Evolutionary conservation across 164 flowering plant genomes (phyloP).

Genomic region (Macadamia tetraphylla): DNA sequence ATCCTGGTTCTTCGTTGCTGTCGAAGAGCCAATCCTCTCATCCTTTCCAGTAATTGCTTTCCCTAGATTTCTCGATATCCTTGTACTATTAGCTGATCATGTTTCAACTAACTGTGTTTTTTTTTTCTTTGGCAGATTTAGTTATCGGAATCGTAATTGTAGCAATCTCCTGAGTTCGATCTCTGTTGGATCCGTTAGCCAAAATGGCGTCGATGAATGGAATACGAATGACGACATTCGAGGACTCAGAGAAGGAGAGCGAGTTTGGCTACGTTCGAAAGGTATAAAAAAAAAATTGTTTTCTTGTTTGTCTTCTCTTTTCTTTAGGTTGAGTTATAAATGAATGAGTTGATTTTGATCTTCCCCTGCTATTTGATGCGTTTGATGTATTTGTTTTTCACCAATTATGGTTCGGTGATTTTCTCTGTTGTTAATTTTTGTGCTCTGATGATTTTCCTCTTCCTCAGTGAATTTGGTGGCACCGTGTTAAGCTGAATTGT

Average conservation of each 20-base stretch:
- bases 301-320: background rate
- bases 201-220: slow-evolving; percentile 73
- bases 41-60: background rate
- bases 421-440: background rate
- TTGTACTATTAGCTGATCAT: slow-evolving; percentile 3
- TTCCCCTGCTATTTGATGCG: background rate
- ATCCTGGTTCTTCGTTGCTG: slow-evolving; percentile 12
- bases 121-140: background rate
- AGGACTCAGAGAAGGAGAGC: slow-evolving; percentile 95
- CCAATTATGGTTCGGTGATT: background rate
- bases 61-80: background rate
- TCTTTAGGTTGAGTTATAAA: background rate
- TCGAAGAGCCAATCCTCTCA: slow-evolving; percentile 11
- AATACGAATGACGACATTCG: slow-evolving; percentile 82
- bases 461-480: slow-evolving; percentile 1
- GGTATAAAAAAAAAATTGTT: slow-evolving; percentile 30
- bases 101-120: background rate
- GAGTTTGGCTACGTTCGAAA: slow-evolving; percentile 94
- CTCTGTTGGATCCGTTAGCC: background rate
- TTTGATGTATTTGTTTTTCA: background rate
- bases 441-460: background rate
- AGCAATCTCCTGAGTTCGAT: background rate
- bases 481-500: background rate
- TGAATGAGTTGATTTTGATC: background rate
- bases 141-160: background rate